Base-by-base conservation (phyloP, 2,329 filamentous ascomycete genomes). In the Aspergillus sergii region DNA sequence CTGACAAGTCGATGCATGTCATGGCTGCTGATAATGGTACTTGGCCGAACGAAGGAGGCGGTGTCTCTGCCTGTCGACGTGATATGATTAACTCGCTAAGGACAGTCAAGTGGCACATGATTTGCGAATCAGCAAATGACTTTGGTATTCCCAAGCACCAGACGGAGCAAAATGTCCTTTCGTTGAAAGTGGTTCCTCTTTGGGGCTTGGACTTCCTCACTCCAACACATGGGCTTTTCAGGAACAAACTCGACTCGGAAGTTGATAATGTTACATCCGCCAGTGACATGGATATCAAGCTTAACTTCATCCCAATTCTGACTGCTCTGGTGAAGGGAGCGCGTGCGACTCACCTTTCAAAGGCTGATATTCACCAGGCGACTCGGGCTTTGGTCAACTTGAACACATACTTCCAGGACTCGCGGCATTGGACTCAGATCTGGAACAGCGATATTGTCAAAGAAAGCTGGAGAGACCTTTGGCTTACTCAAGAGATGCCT, bases 71-170 rank as follows among this genome's bases (percentile, higher is more conserved):
- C 61, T 86, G 84, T 73, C 78, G 84, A 46, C 79, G 84, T 50
- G 84, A 86, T 68, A 78, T 86, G 71, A 83, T 86, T 70, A 84
- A 86, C 67, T 82, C 81, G 16, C 80, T 85, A 64, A 77, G 78
- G 50, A 84, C 82, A 0, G 84, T 86, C 66, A 81, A 83, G 61
- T 85, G 84, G 76, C 83, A 86, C 67, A 84, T 85, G 67, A 75
- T 86, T 50, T 83, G 82, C 56, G 84, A 86, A 73, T 82, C 82
- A 7, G 84, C 84, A 10, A 85, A 85, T 67, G 84, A 86, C 63
- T 86, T 81, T 64, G 84, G 84, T 34, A 79, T 85, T 23, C 84
- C 84, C 7, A 81, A 84, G 21, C 84, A 85, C 71, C 84, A 86
- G 70, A 83, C 84, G 0, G 84, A 86, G 72, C 80, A 80, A 67